Conservation (phyloP, 2,329 filamentous ascomycete species). For the Plectosphaerella plurivora region DNA sequence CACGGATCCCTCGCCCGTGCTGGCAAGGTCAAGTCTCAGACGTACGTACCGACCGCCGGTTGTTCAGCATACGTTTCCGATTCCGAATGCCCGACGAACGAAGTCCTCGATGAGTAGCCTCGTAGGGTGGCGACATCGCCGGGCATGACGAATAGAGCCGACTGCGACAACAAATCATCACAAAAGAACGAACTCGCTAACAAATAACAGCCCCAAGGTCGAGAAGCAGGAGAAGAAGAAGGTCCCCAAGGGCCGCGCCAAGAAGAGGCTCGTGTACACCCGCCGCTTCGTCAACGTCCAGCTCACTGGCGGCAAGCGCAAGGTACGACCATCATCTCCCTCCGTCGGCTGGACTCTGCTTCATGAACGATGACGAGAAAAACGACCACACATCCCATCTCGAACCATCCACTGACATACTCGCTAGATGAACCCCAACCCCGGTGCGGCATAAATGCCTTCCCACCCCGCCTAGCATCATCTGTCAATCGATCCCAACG, state of each 20-base stretch:
- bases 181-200: neutral
- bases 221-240: slow-evolving; percentile 94
- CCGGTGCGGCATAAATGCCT: slow-evolving; percentile 25
- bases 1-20: slow-evolving; percentile 93
- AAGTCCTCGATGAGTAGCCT: neutral
- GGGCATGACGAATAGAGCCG: neutral
- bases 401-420: neutral
- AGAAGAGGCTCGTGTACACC: slow-evolving; percentile 95
- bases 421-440: slow-evolving; percentile 37
- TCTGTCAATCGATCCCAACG: slow-evolving; percentile 11
- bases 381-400: neutral
- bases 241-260: slow-evolving; percentile 92
- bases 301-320: slow-evolving; percentile 96
- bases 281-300: slow-evolving; percentile 98
- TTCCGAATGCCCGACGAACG: neutral
- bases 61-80: slow-evolving; percentile 12
- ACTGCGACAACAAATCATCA: neutral
- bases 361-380: neutral
- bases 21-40: slow-evolving; percentile 97
- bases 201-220: slow-evolving; percentile 47
- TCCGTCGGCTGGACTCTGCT: neutral
- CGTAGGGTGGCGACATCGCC: neutral
- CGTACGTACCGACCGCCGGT: slow-evolving; percentile 50
- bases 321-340: slow-evolving; percentile 52
- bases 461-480: slow-evolving; percentile 1